Conservation (phyloP, 495 filamentous ascomycete species). For the Aspergillus panamensis region DNA sequence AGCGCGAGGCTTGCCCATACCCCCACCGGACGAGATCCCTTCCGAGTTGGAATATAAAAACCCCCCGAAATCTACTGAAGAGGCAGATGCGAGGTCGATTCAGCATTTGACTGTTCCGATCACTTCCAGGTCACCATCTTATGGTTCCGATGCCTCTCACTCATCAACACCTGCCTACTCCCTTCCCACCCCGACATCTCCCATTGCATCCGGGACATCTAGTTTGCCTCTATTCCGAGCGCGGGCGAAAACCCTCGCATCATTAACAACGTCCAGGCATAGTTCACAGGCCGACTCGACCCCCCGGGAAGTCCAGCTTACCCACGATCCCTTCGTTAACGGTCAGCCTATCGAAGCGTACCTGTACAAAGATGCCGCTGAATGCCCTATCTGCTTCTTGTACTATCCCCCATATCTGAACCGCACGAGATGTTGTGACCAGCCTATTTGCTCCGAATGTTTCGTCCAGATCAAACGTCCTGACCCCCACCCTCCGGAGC, state of each 20-base stretch:
- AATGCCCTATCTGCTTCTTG: constrained; percentile 96
- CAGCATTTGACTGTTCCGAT: constrained; percentile 74
- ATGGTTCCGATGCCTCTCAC: constrained; percentile 62
- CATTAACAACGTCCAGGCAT: constrained; percentile 67
- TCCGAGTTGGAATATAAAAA: constrained; percentile 56
- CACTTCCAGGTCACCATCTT: constrained; percentile 67
- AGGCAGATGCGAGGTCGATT: constrained; percentile 45
- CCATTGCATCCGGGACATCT: constrained; percentile 55
- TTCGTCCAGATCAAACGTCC: constrained; percentile 98
- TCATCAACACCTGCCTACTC: constrained; percentile 46
- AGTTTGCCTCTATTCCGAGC: constrained; percentile 61
- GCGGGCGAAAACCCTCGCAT: constrained; percentile 80
- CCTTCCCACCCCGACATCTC: constrained; percentile 48
- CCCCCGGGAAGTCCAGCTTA: constrained; percentile 74
- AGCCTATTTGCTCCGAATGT: constrained; percentile 96
- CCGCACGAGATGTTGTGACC: constrained; percentile 91
- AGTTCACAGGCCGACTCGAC: constrained; percentile 64
- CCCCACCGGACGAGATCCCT: constrained; percentile 76
- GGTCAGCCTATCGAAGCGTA: constrained; percentile 88
- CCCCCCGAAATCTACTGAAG: constrained; percentile 40
- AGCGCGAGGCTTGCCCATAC: constrained; percentile 79
- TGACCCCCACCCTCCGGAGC: constrained; percentile 92
- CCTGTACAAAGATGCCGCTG: constrained; percentile 82
- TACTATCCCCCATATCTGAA: constrained; percentile 97
- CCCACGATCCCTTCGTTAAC: constrained; percentile 83